Base-by-base conservation (phyloP, 306 rosid genomes). In the Cucumis melo region DNA sequence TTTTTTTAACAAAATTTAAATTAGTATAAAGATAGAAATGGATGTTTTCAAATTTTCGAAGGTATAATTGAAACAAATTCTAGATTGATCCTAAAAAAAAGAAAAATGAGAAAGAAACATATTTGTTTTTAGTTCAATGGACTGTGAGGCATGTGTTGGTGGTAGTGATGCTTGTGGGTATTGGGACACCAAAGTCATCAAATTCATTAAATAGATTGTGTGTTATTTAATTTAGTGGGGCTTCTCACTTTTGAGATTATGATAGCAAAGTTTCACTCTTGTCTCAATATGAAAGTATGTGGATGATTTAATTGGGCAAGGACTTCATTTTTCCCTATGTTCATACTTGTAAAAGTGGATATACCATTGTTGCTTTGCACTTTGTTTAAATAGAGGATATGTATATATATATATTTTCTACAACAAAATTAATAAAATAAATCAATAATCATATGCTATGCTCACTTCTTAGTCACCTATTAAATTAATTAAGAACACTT, bases 81-180 rank as follows among this genome's bases (percentile, higher is more conserved):
- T 27, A 27, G 29, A 27, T 27, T 1, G 29, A 27, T 1, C 29
- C 29, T 27, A 27, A 27, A 27, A 27, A 27, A 27, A 27, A 27
- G 2, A 27, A 27, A 2, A 27, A 1, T 27, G 29, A 27, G 29
- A 27, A 27, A 27, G 29, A 27, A 27, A 27, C 1, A 27, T 27
- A 27, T 27, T 27, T 27, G 29, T 27, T 36, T 41, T 41, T 57
- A 57, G 14, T 57, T 21, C 5, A 20, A 61, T 15, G 46, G 71
- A 64, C 10, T 16, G 50, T 36, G 23, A 17, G 0, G 10, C 54
- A 66, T 66, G 73, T 66, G 54, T 66, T 66, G 29, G 53, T 36
- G 55, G 56, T 68, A 68, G 55, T 42, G 74, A 68, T 68, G 74
- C 24, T 68, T 20, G 74, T 68, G 36, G 74, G 74, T 68, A 67